These are phyloP conservation scores for Umbilicus rupestris DNA, from an alignment of 164 flowering plant species.

Conservation along the genomic window DNA sequence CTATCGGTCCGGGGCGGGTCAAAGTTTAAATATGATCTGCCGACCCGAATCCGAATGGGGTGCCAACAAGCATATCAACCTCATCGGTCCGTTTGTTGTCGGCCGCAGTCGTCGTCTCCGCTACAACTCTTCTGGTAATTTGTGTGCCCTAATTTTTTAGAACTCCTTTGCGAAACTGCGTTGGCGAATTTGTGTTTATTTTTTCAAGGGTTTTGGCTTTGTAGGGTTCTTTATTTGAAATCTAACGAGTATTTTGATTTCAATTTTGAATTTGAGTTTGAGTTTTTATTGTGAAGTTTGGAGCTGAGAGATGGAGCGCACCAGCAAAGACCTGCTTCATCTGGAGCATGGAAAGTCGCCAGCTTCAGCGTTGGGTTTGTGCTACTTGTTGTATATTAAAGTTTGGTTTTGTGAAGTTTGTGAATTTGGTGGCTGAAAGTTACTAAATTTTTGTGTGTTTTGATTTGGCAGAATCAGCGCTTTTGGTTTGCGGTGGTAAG, in stretches of 20 bases:
- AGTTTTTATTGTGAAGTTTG: neutral
- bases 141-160: neutral
- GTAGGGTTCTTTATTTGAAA: no score
- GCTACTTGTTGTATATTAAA: no score
- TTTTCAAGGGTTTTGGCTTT: no score
- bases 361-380: constrained; percentile 18
- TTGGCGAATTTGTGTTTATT: no score
- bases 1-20: no score
- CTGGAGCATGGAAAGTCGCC: constrained; percentile 20
- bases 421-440: neutral
- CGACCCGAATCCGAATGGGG: neutral
- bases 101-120: neutral
- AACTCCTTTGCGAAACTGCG: neutral
- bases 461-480: constrained; percentile 16
- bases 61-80: no score
- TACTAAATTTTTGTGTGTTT: neutral
- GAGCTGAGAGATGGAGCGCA: constrained; percentile 12
- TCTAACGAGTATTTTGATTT: no score
- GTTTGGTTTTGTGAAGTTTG: neutral
- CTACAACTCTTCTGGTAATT: neutral
- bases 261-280: neutral
- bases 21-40: no score
- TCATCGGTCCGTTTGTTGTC: neutral
- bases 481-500: constrained; percentile 15
- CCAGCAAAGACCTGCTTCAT: constrained; percentile 24